phyloP scores from a whole-genome alignment of 2,329 filamentous ascomycete species.

The Paecilomyces variotii region DNA sequence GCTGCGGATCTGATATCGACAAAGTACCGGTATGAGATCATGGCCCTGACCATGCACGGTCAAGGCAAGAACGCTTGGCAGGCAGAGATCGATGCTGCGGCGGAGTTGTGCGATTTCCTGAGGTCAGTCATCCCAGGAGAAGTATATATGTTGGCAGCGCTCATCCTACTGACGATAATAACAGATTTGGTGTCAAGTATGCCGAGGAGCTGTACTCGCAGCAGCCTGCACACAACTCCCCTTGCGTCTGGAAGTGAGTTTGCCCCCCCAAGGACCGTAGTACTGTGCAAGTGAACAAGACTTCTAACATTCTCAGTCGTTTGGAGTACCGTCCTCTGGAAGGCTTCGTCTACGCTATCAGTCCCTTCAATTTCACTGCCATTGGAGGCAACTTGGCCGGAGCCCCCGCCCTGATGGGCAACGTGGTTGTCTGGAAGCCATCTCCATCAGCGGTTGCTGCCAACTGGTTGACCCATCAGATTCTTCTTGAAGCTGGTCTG shows the following conservation, averaged over 20 bases:
- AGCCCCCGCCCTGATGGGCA: conserved; percentile 80
- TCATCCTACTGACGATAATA: not conserved
- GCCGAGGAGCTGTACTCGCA: conserved; percentile 83
- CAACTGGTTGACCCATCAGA: conserved; percentile 81
- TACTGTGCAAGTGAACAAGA: not conserved
- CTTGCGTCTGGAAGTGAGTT: conserved; percentile 73
- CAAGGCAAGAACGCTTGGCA: conserved; percentile 99
- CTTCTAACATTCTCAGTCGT: conserved; percentile 39
- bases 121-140: conserved; percentile 34
- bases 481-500: conserved; percentile 84
- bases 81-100: conserved; percentile 94
- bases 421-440: conserved; percentile 94
- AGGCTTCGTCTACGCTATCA: conserved; percentile 89
- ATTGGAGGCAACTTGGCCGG: conserved; percentile 79
- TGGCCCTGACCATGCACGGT: conserved; percentile 91
- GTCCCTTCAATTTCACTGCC: conserved; percentile 94
- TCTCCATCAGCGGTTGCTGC: conserved; percentile 77
- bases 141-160: not conserved
- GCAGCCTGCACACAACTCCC: conserved; percentile 75
- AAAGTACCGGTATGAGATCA: conserved; percentile 94
- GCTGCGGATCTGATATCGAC: conserved; percentile 81
- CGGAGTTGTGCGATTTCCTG: conserved; percentile 86
- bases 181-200: conserved; percentile 78
- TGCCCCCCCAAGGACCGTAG: not conserved
- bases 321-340: conserved; percentile 83